A percentile compares a stretch with the other conserved stretches of the same genome.
phyloP scores from a whole-genome alignment of 441 rosid species.

The Aquilaria agallochum region DNA sequence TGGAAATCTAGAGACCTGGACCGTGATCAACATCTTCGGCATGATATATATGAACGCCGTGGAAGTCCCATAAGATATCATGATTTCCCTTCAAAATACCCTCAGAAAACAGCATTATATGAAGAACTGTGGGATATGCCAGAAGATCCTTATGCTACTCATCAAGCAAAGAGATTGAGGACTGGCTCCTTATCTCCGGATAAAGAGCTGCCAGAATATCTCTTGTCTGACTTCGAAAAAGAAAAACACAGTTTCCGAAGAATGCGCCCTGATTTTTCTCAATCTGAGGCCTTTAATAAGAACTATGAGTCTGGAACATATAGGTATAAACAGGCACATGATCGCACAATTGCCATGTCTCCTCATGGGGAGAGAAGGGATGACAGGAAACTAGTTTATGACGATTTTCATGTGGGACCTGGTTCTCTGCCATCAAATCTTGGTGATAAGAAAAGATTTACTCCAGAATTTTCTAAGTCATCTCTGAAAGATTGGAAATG shows the following conservation, averaged over 20 bases:
- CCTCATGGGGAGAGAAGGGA: constrained; percentile 50
- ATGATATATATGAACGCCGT: constrained; percentile 47
- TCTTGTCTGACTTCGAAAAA: constrained; percentile 53
- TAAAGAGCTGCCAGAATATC: constrained; percentile 65
- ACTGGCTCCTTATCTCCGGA: constrained; percentile 61
- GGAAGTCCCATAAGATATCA: constrained; percentile 63
- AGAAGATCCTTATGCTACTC: constrained; percentile 60
- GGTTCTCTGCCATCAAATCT: constrained; percentile 37
- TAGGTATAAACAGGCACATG: constrained; percentile 47
- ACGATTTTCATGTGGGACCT: constrained; percentile 39
- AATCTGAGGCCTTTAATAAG: constrained; percentile 41
- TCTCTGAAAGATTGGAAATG: constrained; percentile 91
- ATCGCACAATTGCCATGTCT: constrained; percentile 29
- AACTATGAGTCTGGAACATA: constrained; percentile 35
- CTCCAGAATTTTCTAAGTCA: constrained; percentile 52
- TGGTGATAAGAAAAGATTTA: constrained; percentile 54
- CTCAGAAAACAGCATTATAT: constrained; percentile 38
- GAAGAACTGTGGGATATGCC: constrained; percentile 82
- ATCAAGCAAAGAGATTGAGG: constrained; percentile 66
- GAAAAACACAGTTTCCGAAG: constrained; percentile 48
- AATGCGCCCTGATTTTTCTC: constrained; percentile 51
- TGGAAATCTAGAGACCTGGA: constrained; percentile 48
- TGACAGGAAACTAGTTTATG: constrained; percentile 46
- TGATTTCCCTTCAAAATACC: constrained; percentile 39
- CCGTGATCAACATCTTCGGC: constrained; percentile 42